Evolutionary conservation across 192 early-diverging fungal genomes (phyloP).

Genomic region (Coemansia umbellata): DNA sequence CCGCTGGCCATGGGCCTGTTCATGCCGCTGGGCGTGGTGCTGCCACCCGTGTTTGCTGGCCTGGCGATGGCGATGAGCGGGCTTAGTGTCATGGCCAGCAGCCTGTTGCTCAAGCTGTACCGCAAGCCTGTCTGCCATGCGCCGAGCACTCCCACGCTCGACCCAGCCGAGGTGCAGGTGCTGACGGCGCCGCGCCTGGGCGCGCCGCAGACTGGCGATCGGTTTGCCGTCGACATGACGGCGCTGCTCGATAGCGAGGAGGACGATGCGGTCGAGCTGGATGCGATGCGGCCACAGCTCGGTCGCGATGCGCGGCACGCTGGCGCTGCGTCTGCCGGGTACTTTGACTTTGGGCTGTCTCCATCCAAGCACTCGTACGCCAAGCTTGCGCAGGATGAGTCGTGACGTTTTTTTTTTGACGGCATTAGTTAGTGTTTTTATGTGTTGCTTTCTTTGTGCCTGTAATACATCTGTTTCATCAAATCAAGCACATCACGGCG

Average conservation of each 20-base stretch:
- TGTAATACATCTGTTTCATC: too few species aligned
- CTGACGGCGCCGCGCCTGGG: constrained; percentile 13
- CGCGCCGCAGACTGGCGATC: neutral
- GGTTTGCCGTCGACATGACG: constrained; percentile 19
- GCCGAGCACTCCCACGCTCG: constrained; percentile 14
- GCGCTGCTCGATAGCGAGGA: constrained; percentile 10
- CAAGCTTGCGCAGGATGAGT: constrained; percentile 11
- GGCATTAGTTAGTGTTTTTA: neutral
- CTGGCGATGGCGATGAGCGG: constrained; percentile 91
- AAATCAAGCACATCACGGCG: too few species aligned
- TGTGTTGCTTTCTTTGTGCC: too few species aligned
- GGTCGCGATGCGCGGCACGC: neutral
- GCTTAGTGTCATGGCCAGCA: constrained; percentile 87
- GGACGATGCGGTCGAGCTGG: constrained; percentile 10
- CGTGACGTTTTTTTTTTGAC: neutral
- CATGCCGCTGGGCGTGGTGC: constrained; percentile 74
- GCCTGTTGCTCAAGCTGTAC: constrained; percentile 78
- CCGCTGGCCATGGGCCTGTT: constrained; percentile 93
- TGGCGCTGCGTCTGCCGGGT: constrained; percentile 1
- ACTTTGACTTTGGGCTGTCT: constrained; percentile 14
- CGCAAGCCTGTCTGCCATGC: constrained; percentile 37
- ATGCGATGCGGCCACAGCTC: neutral
- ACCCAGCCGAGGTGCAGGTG: constrained; percentile 19
- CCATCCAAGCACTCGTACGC: constrained; percentile 8
- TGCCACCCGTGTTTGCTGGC: constrained; percentile 92